Evolutionary conservation across 75 land plant genomes (phyloP).

Genomic region (Pinus albicaulis): DNA sequence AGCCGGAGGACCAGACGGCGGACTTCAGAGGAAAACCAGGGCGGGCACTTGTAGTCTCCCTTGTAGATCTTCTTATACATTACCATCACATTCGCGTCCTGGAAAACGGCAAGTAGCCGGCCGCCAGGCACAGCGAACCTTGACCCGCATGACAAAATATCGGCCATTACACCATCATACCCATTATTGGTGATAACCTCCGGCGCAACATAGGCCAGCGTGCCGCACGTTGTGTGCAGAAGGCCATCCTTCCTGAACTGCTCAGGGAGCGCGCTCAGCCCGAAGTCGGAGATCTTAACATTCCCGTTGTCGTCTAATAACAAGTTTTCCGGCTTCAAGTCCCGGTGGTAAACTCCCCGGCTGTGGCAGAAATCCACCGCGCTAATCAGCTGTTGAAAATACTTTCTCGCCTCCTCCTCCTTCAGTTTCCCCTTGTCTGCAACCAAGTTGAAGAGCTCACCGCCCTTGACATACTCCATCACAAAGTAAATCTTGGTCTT

Average conservation of each 20-base stretch:
- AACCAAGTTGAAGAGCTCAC: slow-evolving; percentile 22
- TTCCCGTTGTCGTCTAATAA: slow-evolving; percentile 49
- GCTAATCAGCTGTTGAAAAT: slow-evolving; percentile 57
- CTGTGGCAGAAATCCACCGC: slow-evolving; percentile 57
- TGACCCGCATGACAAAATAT: slow-evolving; percentile 59
- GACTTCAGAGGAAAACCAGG: slow-evolving; percentile 46
- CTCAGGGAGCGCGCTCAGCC: slow-evolving; percentile 50
- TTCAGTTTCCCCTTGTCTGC: slow-evolving; percentile 9
- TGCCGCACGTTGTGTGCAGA: slow-evolving; percentile 67
- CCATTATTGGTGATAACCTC: slow-evolving; percentile 53
- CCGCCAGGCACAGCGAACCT: slow-evolving; percentile 21
- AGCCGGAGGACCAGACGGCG: slow-evolving; percentile 24
- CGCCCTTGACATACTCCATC: slow-evolving; percentile 28
- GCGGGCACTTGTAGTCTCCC: slow-evolving; percentile 41
- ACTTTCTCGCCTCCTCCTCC: slow-evolving; percentile 52
- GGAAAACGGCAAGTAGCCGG: slow-evolving; percentile 21
- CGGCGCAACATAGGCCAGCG: slow-evolving; percentile 68
- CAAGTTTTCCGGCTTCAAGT: slow-evolving; percentile 58
- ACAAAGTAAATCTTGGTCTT: slow-evolving; percentile 30
- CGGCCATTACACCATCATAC: slow-evolving; percentile 47
- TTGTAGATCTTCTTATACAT: slow-evolving; percentile 29
- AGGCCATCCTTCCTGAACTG: slow-evolving; percentile 51
- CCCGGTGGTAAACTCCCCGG: slow-evolving; percentile 57
- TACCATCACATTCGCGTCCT: slow-evolving; percentile 1
- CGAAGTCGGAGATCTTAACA: slow-evolving; percentile 62